phyloP scores from a whole-genome alignment of 257 asterid genomes.

The Nicotiana otophora region DNA sequence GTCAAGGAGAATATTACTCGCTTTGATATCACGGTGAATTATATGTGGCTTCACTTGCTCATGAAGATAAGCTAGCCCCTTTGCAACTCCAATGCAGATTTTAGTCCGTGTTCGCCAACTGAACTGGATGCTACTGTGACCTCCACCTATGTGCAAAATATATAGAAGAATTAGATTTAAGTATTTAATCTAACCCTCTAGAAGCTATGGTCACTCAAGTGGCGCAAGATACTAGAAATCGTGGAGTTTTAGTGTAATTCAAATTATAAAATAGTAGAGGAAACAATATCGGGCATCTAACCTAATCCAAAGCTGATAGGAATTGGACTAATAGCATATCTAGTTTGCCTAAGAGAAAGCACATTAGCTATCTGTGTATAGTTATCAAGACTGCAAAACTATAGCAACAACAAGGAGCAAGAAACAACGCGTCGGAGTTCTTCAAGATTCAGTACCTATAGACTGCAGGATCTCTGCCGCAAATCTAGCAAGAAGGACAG shows the following conservation, averaged over 20 bases:
- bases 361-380: not conserved
- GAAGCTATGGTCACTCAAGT: not conserved
- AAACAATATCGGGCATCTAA: not conserved
- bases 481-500: not conserved
- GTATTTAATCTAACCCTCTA: not conserved
- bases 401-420: not conserved
- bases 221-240: not conserved
- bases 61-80: constrained; percentile 86
- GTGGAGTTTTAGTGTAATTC: not conserved
- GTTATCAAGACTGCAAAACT: not conserved
- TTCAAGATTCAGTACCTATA: not conserved
- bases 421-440: not conserved
- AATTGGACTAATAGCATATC: not conserved
- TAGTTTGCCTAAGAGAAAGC: not conserved
- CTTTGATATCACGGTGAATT: constrained; percentile 93
- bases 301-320: not conserved
- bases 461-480: too few species aligned
- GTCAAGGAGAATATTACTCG: constrained; percentile 91
- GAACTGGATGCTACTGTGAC: constrained; percentile 40
- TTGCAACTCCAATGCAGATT: constrained; percentile 74
- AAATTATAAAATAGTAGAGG: not conserved
- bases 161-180: constrained; percentile 15
- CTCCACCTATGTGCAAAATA: constrained; percentile 41
- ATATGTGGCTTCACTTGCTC: constrained; percentile 91
- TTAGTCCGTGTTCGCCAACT: constrained; percentile 64